Conservation (phyloP, 1,284 basidiomycete genomes). For the Trametes sp. region DNA sequence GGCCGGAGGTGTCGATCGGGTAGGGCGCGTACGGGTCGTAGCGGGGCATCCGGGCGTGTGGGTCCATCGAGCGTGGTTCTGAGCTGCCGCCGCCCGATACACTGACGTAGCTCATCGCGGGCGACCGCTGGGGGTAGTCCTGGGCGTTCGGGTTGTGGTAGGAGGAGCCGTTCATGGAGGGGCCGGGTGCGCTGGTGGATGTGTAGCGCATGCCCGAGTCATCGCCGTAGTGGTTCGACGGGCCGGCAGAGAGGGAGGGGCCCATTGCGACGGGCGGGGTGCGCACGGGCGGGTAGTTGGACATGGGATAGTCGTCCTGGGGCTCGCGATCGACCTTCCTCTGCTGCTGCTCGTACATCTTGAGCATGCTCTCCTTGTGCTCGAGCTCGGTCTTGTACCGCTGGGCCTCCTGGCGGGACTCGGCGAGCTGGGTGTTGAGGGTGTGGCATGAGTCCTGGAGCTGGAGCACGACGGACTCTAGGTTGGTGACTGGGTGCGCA, state of each 20-base stretch:
- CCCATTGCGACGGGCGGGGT: constrained; percentile 40
- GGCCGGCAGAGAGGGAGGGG: constrained; percentile 35
- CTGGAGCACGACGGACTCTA: constrained; percentile 81
- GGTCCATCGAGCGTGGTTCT: constrained; percentile 43
- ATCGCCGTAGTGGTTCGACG: constrained; percentile 38
- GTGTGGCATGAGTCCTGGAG: constrained; percentile 82
- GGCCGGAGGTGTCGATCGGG: constrained; percentile 53
- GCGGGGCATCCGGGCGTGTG: constrained; percentile 53
- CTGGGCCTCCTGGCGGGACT: constrained; percentile 68
- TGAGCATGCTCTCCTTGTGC: constrained; percentile 77
- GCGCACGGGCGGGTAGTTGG: constrained; percentile 48
- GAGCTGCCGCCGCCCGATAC: constrained; percentile 37
- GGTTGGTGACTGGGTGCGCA: constrained; percentile 63
- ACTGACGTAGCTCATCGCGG: constrained; percentile 55
- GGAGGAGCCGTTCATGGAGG: constrained; percentile 49
- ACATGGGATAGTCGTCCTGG: constrained; percentile 62
- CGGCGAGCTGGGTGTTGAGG: constrained; percentile 61
- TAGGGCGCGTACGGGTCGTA: constrained; percentile 63
- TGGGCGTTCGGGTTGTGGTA: constrained; percentile 49
- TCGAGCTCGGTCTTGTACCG: constrained; percentile 67
- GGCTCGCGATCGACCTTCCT: constrained; percentile 57
- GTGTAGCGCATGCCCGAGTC: constrained; percentile 51
- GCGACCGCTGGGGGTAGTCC: constrained; percentile 53
- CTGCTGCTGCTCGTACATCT: constrained; percentile 65
- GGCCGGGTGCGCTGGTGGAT: constrained; percentile 51